A percentile compares a stretch with the other conserved stretches of the same genome.
These are phyloP conservation scores for Penicillium atrosanguineum DNA, from an alignment of 495 filamentous ascomycete genomes.

Conservation along the genomic window DNA sequence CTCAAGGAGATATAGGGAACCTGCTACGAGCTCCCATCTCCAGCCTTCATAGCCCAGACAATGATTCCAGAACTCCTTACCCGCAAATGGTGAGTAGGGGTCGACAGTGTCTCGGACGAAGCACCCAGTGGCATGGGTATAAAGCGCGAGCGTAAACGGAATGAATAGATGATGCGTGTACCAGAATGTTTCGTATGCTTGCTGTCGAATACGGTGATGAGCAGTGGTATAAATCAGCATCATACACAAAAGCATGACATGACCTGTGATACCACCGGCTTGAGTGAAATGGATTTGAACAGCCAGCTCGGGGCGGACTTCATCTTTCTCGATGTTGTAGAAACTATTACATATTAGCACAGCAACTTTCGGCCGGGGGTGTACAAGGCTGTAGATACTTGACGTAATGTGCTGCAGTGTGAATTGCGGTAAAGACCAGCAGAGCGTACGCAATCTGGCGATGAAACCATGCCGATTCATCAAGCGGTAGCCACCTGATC, in stretches of 20 bases:
- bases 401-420: conserved; percentile 83
- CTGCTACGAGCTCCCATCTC: conserved; percentile 94
- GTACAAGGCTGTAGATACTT: conserved; percentile 61
- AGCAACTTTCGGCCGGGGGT: not conserved
- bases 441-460: conserved; percentile 89
- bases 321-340: conserved; percentile 87
- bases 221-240: conserved; percentile 97
- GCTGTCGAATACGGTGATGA: conserved; percentile 89
- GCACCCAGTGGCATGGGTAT: conserved; percentile 93
- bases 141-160: conserved; percentile 88
- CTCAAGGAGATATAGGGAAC: conserved; percentile 80
- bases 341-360: conserved; percentile 59
- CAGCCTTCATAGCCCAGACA: conserved; percentile 96
- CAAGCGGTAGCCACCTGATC: conserved; percentile 82
- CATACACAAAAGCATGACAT: conserved; percentile 99
- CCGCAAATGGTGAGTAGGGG: conserved; percentile 81
- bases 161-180: conserved; percentile 98
- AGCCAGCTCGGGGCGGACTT: conserved; percentile 76
- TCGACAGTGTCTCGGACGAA: conserved; percentile 79
- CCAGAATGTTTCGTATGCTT: conserved; percentile 98
- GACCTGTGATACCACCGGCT: conserved; percentile 89
- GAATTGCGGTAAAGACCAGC: conserved; percentile 76
- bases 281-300: conserved; percentile 92
- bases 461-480: conserved; percentile 97
- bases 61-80: conserved; percentile 78